phyloP scores from a whole-genome alignment of 2,329 filamentous ascomycete species.

The Magnaporthales sp. region DNA sequence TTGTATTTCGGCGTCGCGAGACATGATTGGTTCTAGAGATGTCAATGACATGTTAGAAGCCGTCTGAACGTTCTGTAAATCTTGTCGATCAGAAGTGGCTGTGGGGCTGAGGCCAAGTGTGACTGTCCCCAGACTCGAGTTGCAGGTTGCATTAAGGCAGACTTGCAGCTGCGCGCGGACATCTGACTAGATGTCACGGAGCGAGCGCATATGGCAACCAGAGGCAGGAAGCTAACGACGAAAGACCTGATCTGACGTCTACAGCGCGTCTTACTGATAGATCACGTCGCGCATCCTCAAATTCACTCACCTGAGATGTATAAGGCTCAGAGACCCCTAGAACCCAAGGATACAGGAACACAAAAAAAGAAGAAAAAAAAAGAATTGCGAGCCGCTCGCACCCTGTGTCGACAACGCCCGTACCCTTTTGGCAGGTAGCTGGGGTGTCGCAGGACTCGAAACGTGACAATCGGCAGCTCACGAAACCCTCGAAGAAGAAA shows the following conservation, averaged over 20 bases:
- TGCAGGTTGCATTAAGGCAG: background rate
- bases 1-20: slow-evolving; percentile 24
- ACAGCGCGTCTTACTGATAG: background rate
- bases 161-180: background rate
- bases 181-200: background rate
- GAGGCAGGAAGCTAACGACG: background rate
- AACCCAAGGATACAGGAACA: background rate
- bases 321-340: background rate
- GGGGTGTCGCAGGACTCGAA: background rate
- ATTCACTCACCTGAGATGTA: background rate
- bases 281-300: background rate
- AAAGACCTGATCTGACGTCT: background rate
- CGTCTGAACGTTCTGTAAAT: background rate
- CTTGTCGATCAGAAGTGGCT: background rate
- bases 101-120: background rate
- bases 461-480: background rate
- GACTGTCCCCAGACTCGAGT: background rate
- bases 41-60: background rate
- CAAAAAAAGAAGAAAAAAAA: background rate
- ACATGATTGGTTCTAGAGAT: slow-evolving; percentile 14
- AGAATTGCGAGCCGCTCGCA: background rate
- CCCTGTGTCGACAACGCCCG: background rate
- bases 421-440: background rate
- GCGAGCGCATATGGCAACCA: background rate
- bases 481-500: background rate